Percentiles rank a stretch among this genome's conserved stretches.
Conservation (phyloP, 164 flowering plant species). For the Akebia trifoliata region DNA sequence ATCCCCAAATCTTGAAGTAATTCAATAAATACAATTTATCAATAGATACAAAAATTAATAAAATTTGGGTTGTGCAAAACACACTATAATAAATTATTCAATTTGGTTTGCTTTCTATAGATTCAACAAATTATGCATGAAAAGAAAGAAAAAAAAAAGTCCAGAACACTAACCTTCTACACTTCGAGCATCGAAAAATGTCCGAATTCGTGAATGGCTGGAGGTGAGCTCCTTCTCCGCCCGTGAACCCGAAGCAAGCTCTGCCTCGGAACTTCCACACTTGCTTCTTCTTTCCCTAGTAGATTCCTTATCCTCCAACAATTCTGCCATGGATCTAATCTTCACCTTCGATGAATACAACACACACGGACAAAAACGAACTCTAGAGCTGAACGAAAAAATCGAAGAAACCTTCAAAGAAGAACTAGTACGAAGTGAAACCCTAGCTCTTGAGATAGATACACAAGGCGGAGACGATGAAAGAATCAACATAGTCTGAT, state of each 20-base stretch:
- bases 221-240: neutral
- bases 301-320: constrained; percentile 35
- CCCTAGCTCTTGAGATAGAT: constrained; percentile 23
- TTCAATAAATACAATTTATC: too few species aligned
- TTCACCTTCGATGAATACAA: constrained; percentile 10
- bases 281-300: neutral
- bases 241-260: constrained; percentile 7
- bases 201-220: constrained; percentile 32
- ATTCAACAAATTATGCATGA: neutral
- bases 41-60: too few species aligned
- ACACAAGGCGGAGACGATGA: constrained; percentile 19
- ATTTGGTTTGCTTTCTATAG: too few species aligned
- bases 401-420: constrained; percentile 1
- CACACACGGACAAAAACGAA: constrained; percentile 11
- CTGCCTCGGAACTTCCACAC: constrained; percentile 5
- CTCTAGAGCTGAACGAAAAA: constrained; percentile 8
- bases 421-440: constrained; percentile 9
- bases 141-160: neutral
- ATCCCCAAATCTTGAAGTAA: too few species aligned
- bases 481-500: constrained; percentile 22
- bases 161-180: constrained; percentile 37
- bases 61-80: too few species aligned
- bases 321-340: constrained; percentile 35
- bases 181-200: constrained; percentile 40
- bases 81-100: too few species aligned